phyloP scores from a whole-genome alignment of 202 grass and related monocot species.

The Digitaria exilis region DNA sequence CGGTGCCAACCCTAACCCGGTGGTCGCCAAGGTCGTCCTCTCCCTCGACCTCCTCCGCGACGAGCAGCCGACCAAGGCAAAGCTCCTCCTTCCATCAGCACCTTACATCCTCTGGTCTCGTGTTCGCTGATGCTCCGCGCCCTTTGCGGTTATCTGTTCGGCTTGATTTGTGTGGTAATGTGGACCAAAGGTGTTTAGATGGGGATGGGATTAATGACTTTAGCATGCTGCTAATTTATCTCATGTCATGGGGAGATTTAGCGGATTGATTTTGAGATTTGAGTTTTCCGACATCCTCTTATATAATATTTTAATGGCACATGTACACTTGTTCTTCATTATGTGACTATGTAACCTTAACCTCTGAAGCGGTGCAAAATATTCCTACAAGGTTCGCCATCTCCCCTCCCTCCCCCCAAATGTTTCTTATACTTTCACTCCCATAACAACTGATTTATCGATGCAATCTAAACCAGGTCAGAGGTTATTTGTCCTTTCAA shows the following conservation, averaged over 20 bases:
- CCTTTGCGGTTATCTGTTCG: neutral
- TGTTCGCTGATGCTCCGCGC: neutral
- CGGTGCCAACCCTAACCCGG: constrained; percentile 42
- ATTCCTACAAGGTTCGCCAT: no score
- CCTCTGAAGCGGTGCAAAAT: neutral
- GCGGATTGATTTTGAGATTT: neutral
- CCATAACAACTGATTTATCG: neutral
- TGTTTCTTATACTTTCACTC: neutral
- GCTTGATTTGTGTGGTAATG: neutral
- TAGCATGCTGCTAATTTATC: neutral
- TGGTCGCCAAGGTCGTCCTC: constrained; percentile 75
- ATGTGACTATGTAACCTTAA: neutral
- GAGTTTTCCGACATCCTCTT: neutral
- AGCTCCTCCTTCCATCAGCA: neutral
- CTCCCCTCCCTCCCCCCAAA: no score
- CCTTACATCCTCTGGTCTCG: neutral
- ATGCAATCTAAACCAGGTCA: neutral
- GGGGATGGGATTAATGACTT: neutral
- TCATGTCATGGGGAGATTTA: neutral
- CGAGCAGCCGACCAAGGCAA: constrained; percentile 61
- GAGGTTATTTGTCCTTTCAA: neutral
- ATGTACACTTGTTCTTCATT: neutral
- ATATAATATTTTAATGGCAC: neutral
- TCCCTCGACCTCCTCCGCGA: constrained; percentile 79
- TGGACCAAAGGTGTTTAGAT: neutral